A percentile compares a stretch with the other conserved stretches of the same genome.
These are phyloP conservation scores for Emmonsiellopsis sp. DNA, from an alignment of 2,329 filamentous ascomycete genomes.

Conservation along the genomic window DNA sequence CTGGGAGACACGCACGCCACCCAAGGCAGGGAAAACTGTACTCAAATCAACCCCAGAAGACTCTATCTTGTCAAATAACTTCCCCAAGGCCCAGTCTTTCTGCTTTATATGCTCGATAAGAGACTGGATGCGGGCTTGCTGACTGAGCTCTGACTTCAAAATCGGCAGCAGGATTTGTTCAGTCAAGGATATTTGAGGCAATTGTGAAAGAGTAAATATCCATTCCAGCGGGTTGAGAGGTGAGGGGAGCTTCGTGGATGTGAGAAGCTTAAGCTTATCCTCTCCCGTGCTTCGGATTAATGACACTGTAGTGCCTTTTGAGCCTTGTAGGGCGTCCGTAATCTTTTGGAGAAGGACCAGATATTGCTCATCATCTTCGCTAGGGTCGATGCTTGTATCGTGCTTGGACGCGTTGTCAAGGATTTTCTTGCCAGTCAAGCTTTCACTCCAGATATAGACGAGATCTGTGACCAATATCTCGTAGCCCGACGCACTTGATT, in stretches of 20 bases:
- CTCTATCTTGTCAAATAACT: constrained; percentile 51
- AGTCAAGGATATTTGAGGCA: constrained; percentile 34
- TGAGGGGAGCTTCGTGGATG: constrained; percentile 42
- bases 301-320: constrained; percentile 22
- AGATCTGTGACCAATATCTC: constrained; percentile 50
- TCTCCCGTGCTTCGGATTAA: constrained; percentile 20
- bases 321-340: constrained; percentile 35
- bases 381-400: constrained; percentile 51
- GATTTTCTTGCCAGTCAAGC: constrained; percentile 38
- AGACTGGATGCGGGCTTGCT: constrained; percentile 39
- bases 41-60: constrained; percentile 46
- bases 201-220: constrained; percentile 39
- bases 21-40: constrained; percentile 47
- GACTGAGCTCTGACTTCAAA: constrained; percentile 39
- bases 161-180: constrained; percentile 46
- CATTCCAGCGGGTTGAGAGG: constrained; percentile 47
- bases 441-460: constrained; percentile 49
- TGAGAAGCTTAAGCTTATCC: constrained; percentile 36
- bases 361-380: constrained; percentile 48
- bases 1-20: constrained; percentile 36
- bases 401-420: constrained; percentile 39
- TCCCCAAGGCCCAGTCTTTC: constrained; percentile 52
- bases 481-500: constrained; percentile 34
- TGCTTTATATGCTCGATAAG: constrained; percentile 44
- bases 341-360: constrained; percentile 49